These are phyloP conservation scores for Fusarium transvaalense DNA, from an alignment of 2,329 filamentous ascomycete genomes.

Conservation along the genomic window DNA sequence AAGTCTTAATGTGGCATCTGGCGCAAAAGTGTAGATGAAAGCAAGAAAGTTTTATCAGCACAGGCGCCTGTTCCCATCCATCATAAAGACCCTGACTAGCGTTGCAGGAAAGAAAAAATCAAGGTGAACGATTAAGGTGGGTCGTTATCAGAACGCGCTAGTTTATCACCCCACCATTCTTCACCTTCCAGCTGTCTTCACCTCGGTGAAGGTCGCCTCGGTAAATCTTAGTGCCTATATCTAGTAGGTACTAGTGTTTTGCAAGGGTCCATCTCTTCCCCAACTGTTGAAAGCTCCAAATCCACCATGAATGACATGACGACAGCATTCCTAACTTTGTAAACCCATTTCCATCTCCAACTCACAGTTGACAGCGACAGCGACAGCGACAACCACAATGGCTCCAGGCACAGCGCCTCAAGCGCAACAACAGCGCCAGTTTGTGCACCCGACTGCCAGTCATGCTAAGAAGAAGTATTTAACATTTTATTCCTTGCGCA, in stretches of 20 bases:
- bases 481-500: not conserved
- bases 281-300: constrained; percentile 49
- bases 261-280: constrained; percentile 27
- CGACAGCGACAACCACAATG: constrained; percentile 53
- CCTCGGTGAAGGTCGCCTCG: constrained; percentile 41
- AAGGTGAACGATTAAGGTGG: constrained; percentile 50
- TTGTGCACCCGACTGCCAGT: constrained; percentile 62
- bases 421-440: constrained; percentile 52
- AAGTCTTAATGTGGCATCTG: constrained; percentile 4
- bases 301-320: constrained; percentile 46
- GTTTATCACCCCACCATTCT: constrained; percentile 33
- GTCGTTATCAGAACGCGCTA: constrained; percentile 18
- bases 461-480: constrained; percentile 66
- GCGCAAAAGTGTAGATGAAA: constrained; percentile 27
- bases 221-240: constrained; percentile 17
- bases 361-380: constrained; percentile 36
- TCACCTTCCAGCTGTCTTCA: constrained; percentile 7
- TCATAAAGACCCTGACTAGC: constrained; percentile 32
- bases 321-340: constrained; percentile 43
- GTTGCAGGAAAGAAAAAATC: constrained; percentile 48
- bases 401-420: constrained; percentile 53
- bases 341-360: constrained; percentile 34
- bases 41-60: constrained; percentile 19
- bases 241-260: constrained; percentile 3
- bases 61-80: constrained; percentile 1